Evolutionary conservation across 768 basidiomycete species (phyloP), one percentile per base, ranked within the genome.

Genomic region (Rhodotorula paludigena): DNA sequence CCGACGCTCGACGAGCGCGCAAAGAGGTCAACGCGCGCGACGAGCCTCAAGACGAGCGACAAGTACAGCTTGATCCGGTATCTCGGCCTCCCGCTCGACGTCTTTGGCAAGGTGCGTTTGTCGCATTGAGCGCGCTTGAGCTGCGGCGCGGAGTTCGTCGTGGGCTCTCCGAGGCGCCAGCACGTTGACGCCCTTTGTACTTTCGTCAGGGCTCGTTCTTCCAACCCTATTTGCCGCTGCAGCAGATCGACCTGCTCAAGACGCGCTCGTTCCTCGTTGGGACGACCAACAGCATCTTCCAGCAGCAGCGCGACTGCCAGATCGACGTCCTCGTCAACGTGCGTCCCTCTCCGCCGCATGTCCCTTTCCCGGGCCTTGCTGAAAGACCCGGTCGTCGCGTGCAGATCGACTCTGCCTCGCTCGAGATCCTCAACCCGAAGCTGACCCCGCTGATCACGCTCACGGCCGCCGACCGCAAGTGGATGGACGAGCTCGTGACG

Each of bases 271-370:
- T 89, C 88, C 82, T 99, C 55, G 78, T 79, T 6, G 82, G 82
- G n/a, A 90, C 89, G 71, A 98, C 94, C 9, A 99, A 99, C 77
- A 85, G 87, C 23, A 97, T 98, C 72, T 88, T 98, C 42, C 90
- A 91, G 15, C 89, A 92, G 68, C 92, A 96, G 78, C 86, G 86
- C 74, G 91, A 92, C 69, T 85, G 80, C 64, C 72, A 76, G 49
- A 80, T 93, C 65, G 94, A 99, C 77, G 76, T 97, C 28, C 80
- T 98, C 36, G 87, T 99, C 56, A 90, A 98, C 75, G 92, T 93
- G 71, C 62, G 80, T 76, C 23, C 42, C 6, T 11, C n/a, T 38
- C 44, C 39, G 63, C 56, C 20, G 4, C 55, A 16, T 44, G 52
- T 56, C 25, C 57, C 15, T 33, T 33, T 57, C 33, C 54, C 57